Evolutionary conservation across 768 basidiomycete genomes (phyloP), one percentile per base, ranked within the genome.

Genomic region (Sporobolomyces roseus): DNA sequence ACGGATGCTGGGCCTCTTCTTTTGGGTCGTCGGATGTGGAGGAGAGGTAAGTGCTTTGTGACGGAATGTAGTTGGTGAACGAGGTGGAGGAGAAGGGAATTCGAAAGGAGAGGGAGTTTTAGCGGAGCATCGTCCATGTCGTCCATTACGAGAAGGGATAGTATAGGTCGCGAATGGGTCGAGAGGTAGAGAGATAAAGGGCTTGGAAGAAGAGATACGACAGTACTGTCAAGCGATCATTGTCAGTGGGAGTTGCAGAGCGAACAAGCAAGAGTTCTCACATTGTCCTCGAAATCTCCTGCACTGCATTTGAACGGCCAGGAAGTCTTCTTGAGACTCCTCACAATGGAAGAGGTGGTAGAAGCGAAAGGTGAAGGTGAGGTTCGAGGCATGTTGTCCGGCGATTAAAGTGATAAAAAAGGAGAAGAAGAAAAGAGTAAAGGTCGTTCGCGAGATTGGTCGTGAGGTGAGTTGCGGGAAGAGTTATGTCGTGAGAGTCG

Each of bases 11-110:
- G 52, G 23, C 52, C 10, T 21, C 23, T 17, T 30, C 29, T 25
- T 51, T 38, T 35, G 43, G 6, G 21, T 9, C 10, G 54, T 33
- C 35, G 53, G 4, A 23, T 16, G n/a, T n/a, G 10, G 19, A 33
- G 32, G 38, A 41, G n/a, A 29, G 19, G 38, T 19, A 19, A 29
- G 14, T 21, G 38, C 6, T 8, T 29, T 29, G 4, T 45, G 56
- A 30, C 17, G 38, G 29, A 5, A 38, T 3, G 32, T 55, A 35
- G n/a, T 3, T 19, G 54, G 54, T 6, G 54, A n/a, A 5, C 56
- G 41, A 58, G 56, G 56, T 2, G 56, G 56, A 45, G 56, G 56
- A 12, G 27, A 8, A 45, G 56, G 56, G 19, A 58, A 56, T n/a
- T 38, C 35, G 35, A 9, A 23, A 46, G 30, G 38, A 41, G 13